A percentile compares a stretch with the other conserved stretches of the same genome.
Conservation (phyloP, 2,329 filamentous ascomycete species). For the Apiospora koreana region DNA sequence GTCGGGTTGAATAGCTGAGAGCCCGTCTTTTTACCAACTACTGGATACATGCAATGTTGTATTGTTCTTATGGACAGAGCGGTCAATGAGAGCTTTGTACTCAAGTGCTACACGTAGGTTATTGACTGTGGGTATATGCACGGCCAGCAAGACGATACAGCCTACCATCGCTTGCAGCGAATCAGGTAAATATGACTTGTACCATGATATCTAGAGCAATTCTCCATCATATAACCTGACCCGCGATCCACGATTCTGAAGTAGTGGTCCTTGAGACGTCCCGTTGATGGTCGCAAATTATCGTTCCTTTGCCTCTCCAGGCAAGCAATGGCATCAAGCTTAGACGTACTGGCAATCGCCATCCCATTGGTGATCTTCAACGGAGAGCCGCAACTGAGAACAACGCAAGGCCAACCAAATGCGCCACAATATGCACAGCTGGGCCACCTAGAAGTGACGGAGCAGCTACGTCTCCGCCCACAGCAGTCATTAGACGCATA, state of each 20-base stretch:
- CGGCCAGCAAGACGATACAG: no score
- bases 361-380: neutral
- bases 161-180: no score
- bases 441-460: constrained; percentile 45
- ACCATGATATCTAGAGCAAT: no score
- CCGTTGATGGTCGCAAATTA: neutral
- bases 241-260: neutral
- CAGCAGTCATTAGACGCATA: constrained; percentile 30
- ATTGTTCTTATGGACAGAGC: neutral
- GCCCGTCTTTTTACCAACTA: no score
- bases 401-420: constrained; percentile 38
- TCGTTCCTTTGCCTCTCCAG: no score
- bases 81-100: neutral
- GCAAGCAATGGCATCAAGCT: neutral
- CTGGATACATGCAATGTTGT: neutral
- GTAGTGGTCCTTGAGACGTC: no score
- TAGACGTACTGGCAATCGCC: neutral
- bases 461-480: constrained; percentile 18
- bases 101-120: neutral
- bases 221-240: neutral
- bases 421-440: constrained; percentile 44
- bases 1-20: no score
- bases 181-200: no score
- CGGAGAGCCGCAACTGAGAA: constrained; percentile 27
- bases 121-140: no score